Base-by-base conservation (phyloP, 2,329 filamentous ascomycete genomes). In the Periconia sp. region DNA sequence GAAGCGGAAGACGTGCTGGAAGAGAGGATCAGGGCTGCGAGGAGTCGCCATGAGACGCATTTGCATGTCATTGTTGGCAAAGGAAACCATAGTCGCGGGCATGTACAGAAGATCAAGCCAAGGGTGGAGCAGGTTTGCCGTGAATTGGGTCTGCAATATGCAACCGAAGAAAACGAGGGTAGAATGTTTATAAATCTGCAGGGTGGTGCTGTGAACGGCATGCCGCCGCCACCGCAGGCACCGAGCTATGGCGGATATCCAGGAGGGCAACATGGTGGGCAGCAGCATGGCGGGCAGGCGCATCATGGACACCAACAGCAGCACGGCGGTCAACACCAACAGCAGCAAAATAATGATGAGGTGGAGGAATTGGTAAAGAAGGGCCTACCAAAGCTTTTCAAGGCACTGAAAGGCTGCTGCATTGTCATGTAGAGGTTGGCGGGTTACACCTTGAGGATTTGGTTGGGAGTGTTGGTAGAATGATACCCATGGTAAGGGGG, bases 11-110 rank as follows among this genome's bases (percentile, higher is more conserved):
- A 89, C 52, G 94, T 96, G 43, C 77, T 97, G 16, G 89, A 92
- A 73, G 79, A 89, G 71, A 81, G 94, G 55, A 95, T 99, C 63
- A 82, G 83, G 55, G 85, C 88, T 56, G 91, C 91, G 45, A 83
- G 84, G 66, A 70, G 80, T 39, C 80, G 83, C 24, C 89, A 89
- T 0, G 87, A 95, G 74, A 83, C 77, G 15, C 89, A 96, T 73
- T 75, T 99, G 42, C 91, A 96, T 73, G 92, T 95, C 28, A 96
- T 99, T 62, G 92, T 97, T 21, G 94, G 94, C 63, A 95, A 92
- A 72, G 94, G 94, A 3, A 94, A 95, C 69, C 94, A 99, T 74
- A 89, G 85, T 36, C 76, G 74, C 8, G 82, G 85, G 54, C 87
- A 94, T 61, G 80, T 97, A 17, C 90, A 96, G 71, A 96, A 94